phyloP scores from a whole-genome alignment of 73 alveolate genomes.

The Blepharisma stoltei region DNA sequence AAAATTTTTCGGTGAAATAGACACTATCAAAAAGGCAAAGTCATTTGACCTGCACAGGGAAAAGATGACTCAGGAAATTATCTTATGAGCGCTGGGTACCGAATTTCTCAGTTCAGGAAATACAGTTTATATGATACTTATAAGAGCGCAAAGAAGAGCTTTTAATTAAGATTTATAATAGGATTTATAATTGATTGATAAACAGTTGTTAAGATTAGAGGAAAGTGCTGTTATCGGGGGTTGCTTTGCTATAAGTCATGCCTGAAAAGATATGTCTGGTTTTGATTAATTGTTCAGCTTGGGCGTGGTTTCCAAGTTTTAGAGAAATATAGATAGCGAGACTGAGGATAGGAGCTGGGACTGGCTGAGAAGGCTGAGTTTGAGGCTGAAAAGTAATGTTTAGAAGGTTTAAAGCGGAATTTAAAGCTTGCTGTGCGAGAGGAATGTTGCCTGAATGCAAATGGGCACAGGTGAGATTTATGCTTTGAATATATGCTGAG shows the following conservation, averaged over 20 bases:
- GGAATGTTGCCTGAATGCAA: conserved; percentile 9
- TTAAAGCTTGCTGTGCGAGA: conserved; percentile 22
- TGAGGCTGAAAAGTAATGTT: neutral
- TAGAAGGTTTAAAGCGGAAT: neutral
- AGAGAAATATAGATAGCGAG: conserved; percentile 13
- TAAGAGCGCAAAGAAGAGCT: neutral
- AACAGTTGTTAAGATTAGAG: no score
- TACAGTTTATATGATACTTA: neutral
- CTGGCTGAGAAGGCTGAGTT: conserved; percentile 21
- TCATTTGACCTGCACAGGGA: no score
- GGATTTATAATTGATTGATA: no score
- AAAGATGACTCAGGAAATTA: neutral
- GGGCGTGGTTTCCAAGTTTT: conserved; percentile 24
- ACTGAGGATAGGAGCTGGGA: conserved; percentile 19
- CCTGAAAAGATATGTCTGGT: conserved; percentile 14
- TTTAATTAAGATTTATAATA: neutral
- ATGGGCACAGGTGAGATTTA: conserved; percentile 3
- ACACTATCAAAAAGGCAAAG: no score
- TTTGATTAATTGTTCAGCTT: conserved; percentile 6
- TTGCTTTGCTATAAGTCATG: neutral
- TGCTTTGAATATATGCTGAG: neutral
- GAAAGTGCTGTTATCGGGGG: neutral
- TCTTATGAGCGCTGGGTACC: neutral
- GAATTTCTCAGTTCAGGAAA: conserved; percentile 28
- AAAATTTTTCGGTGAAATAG: no score